Evolutionary conservation across 129 eudicot genomes (phyloP).

Genomic region (Centaurea solstitialis): DNA sequence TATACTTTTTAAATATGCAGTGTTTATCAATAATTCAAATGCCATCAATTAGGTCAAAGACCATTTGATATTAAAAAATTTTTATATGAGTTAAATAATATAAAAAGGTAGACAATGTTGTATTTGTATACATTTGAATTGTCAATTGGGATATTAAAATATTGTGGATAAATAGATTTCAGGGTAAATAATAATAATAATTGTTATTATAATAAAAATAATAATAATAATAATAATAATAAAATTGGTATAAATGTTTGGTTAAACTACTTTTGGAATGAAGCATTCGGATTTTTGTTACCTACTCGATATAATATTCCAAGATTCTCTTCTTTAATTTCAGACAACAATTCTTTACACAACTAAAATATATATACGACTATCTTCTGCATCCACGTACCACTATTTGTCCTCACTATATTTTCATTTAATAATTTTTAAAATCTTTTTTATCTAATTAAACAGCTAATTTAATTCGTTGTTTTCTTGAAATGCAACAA

Average conservation of each 20-base stretch:
- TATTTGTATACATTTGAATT: no score
- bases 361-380: neutral
- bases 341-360: constrained; percentile 30
- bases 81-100: no score
- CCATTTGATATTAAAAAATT: no score
- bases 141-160: neutral
- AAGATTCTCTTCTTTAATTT: constrained; percentile 21
- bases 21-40: no score
- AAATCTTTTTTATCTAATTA: neutral
- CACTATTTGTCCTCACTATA: neutral
- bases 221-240: neutral
- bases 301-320: constrained; percentile 25
- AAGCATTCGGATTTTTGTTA: constrained; percentile 28
- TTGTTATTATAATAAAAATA: no score
- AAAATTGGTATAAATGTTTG: constrained; percentile 32
- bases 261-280: constrained; percentile 44
- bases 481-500: neutral
- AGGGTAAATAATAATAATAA: constrained; percentile 9
- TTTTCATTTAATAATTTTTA: neutral
- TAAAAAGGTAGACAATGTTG: no score
- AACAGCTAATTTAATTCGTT: neutral
- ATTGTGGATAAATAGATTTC: neutral
- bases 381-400: neutral
- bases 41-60: no score
- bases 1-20: no score